These are phyloP conservation scores for Iberis pinnata DNA, from an alignment of 345 rosid species.

Conservation along the genomic window DNA sequence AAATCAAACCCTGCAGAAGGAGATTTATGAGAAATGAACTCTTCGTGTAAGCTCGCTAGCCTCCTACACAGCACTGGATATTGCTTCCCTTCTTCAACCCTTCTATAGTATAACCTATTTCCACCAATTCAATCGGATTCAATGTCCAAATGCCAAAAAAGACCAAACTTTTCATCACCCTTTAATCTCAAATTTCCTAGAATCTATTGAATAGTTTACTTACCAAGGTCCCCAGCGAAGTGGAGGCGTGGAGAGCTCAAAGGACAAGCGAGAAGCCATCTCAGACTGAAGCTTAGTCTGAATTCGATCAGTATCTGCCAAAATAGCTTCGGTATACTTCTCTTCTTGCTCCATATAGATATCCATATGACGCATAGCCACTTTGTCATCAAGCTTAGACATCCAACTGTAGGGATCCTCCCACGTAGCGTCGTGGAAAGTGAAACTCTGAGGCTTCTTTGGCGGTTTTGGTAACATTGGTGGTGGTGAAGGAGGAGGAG, in stretches of 20 bases:
- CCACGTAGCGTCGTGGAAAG: slow-evolving; percentile 68
- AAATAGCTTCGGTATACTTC: slow-evolving; percentile 78
- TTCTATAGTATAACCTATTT: slow-evolving; percentile 78
- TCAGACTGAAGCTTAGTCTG: slow-evolving; percentile 85
- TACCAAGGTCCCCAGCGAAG: slow-evolving; percentile 94
- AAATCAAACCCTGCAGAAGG: slow-evolving; percentile 84
- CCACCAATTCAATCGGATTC: slow-evolving; percentile 13
- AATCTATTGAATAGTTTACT: background rate
- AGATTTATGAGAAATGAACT: slow-evolving; percentile 69
- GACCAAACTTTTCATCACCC: slow-evolving; percentile 7
- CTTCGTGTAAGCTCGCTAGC: slow-evolving; percentile 63
- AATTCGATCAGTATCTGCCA: slow-evolving; percentile 67
- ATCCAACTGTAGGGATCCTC: slow-evolving; percentile 96
- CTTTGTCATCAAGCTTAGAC: slow-evolving; percentile 77
- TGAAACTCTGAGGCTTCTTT: slow-evolving; percentile 64
- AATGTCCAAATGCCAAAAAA: background rate
- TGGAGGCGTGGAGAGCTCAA: slow-evolving; percentile 86
- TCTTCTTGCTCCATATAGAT: slow-evolving; percentile 90
- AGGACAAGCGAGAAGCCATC: slow-evolving; percentile 78
- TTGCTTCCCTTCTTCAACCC: slow-evolving; percentile 92
- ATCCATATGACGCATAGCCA: slow-evolving; percentile 97
- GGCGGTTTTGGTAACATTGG: slow-evolving; percentile 81
- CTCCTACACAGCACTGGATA: slow-evolving; percentile 77
- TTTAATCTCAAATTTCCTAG: background rate
- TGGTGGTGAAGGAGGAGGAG: slow-evolving; percentile 42